phyloP scores from a whole-genome alignment of 345 rosid species.

The Kandelia obovata region DNA sequence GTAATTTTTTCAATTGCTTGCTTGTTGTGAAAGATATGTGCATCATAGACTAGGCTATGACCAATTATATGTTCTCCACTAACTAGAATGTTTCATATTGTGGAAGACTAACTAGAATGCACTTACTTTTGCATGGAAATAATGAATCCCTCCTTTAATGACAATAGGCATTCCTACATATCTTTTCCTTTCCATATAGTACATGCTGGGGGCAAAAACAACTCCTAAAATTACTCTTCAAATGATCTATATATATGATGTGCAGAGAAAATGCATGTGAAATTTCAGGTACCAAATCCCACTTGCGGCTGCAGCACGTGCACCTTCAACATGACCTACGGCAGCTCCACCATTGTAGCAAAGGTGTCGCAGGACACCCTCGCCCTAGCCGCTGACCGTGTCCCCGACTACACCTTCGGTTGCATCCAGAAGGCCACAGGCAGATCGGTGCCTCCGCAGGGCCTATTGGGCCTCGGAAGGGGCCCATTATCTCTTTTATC shows the following conservation, averaged over 20 bases:
- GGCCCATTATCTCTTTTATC: slow-evolving; percentile 76
- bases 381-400: slow-evolving; percentile 48
- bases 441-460: slow-evolving; percentile 74
- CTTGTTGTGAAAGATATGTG: too few species aligned
- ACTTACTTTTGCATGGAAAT: too few species aligned
- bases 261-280: neutral
- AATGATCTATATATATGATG: neutral
- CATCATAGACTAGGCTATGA: too few species aligned
- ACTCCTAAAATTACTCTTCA: neutral
- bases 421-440: slow-evolving; percentile 68
- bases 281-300: slow-evolving; percentile 59
- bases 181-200: too few species aligned
- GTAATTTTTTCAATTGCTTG: too few species aligned
- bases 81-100: too few species aligned
- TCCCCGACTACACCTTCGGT: slow-evolving; percentile 75
- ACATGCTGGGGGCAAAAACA: neutral
- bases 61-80: too few species aligned
- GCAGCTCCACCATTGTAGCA: slow-evolving; percentile 63
- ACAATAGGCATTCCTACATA: too few species aligned
- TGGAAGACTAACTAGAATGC: too few species aligned
- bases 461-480: slow-evolving; percentile 79
- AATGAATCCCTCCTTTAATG: too few species aligned
- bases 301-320: slow-evolving; percentile 61
- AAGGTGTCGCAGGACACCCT: slow-evolving; percentile 64
- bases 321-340: slow-evolving; percentile 75